Base-by-base conservation (phyloP, 768 basidiomycete species). In the Mycena latifolia region DNA sequence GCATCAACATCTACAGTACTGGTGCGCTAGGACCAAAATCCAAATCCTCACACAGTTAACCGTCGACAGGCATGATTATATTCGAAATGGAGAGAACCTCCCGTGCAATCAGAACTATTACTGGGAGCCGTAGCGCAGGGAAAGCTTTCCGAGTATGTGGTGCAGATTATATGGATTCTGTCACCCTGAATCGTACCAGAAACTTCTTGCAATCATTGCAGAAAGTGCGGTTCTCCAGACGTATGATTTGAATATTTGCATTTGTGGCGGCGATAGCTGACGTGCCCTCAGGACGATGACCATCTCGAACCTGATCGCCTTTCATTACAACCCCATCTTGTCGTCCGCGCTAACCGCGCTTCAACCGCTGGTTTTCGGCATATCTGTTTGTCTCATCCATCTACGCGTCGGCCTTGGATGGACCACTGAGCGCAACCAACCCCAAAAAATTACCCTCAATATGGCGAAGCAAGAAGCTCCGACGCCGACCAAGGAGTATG, bases 201-300 rank as follows among this genome's bases (percentile, higher is more conserved):
- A 35, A 14, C 45, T 37, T 17, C 53, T 62, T 10, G 45, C 9
- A 0, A 41, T 62, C 31, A 55, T 62, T n/a, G 61, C 55, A 15
- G 61, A 62, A n/a, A 62, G 61, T 18, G 61, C 61, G 29, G 52
- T 62, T 11, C 61, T 62, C 15, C 61, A 62, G 35, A 62, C 61
- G 61, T 62, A 48, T 1, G 7, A 22, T 47, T n/a, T 48, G 1
- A 28, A 43, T 43, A 14, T 29, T 61, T 43, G 27, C 48, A n/a
- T n/a, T 5, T 20, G 33, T 46, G 15, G 37, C 37, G 15, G 37
- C 8, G 37, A 37, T 11, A 17, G 15, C 37, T 58, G 50, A 52
- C 33, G 29, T 7, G 9, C 2, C 22, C 22, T 35, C 24, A 62
- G 61, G n/a, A 28, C 41, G 7, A 54, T 54, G 61, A 62, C 53